Evolutionary conservation across 208 protist species (phyloP).

Genomic region (Leishmania martiniquensis): DNA sequence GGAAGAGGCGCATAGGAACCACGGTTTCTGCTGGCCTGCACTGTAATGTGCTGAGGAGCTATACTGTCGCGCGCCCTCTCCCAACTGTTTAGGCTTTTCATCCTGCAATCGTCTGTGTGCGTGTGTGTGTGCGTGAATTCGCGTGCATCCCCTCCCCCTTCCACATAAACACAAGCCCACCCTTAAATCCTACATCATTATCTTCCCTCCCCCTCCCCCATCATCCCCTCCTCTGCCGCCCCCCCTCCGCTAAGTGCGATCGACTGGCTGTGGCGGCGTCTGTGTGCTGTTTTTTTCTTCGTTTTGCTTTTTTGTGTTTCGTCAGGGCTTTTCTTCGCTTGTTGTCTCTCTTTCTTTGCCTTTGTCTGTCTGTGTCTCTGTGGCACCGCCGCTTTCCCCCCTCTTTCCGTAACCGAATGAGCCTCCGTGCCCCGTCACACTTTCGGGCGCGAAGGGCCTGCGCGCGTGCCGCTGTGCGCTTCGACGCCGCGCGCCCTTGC

Average conservation of each 20-base stretch:
- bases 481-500: neutral
- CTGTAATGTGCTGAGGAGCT: neutral
- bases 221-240: too few relatives aligned
- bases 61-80: too few relatives aligned
- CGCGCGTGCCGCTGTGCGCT: neutral
- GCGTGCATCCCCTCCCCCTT: too few relatives aligned
- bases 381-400: fast-evolving
- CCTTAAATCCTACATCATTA: too few relatives aligned
- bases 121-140: neutral
- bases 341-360: neutral
- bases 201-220: neutral
- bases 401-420: neutral
- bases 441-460: neutral
- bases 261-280: neutral
- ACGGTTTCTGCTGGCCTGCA: neutral
- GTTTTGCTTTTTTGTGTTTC: neutral
- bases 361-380: neutral
- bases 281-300: neutral
- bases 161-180: too few relatives aligned
- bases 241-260: too few relatives aligned
- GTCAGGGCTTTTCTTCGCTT: neutral
- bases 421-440: neutral
- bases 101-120: neutral
- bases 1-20: neutral
- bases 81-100: neutral